Percentiles rank a stretch among this genome's conserved stretches.
These are phyloP conservation scores for Phytophthora foliorum DNA, from an alignment of 352 stramenopile genomes.

Conservation along the genomic window DNA sequence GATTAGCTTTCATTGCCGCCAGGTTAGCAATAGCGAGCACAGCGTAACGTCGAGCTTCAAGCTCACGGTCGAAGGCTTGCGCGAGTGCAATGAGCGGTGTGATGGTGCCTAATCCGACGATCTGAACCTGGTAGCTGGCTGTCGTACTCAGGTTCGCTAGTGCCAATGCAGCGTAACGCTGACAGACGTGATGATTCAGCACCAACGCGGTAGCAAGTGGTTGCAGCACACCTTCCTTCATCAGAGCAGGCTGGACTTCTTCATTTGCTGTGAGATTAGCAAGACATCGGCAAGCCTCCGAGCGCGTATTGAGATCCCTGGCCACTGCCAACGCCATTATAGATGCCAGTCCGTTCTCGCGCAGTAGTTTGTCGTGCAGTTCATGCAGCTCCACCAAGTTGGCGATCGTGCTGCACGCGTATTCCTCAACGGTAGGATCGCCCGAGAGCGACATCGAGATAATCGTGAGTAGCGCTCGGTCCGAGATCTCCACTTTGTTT, in stretches of 20 bases:
- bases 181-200: conserved; percentile 93
- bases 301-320: conserved; percentile 91
- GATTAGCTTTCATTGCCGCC: conserved; percentile 95
- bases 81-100: conserved; percentile 91
- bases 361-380: conserved; percentile 95
- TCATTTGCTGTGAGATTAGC: conserved; percentile 97
- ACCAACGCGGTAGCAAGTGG: conserved; percentile 92
- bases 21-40: conserved; percentile 96
- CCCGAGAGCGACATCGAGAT: conserved; percentile 95
- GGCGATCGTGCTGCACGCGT: conserved; percentile 94
- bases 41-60: conserved; percentile 95
- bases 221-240: conserved; percentile 92
- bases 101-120: conserved; percentile 95
- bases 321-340: conserved; percentile 93
- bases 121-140: conserved; percentile 94
- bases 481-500: conserved; percentile 97
- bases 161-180: conserved; percentile 93
- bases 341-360: conserved; percentile 94
- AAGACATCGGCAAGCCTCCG: conserved; percentile 93
- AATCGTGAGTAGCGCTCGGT: conserved; percentile 95
- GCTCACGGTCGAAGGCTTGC: conserved; percentile 88
- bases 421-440: conserved; percentile 92
- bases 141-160: conserved; percentile 96
- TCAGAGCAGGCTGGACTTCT: conserved; percentile 92
- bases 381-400: conserved; percentile 97